Base-by-base conservation (phyloP, 192 early-diverging fungal genomes). In the Phycomyces blakesleeanus region DNA sequence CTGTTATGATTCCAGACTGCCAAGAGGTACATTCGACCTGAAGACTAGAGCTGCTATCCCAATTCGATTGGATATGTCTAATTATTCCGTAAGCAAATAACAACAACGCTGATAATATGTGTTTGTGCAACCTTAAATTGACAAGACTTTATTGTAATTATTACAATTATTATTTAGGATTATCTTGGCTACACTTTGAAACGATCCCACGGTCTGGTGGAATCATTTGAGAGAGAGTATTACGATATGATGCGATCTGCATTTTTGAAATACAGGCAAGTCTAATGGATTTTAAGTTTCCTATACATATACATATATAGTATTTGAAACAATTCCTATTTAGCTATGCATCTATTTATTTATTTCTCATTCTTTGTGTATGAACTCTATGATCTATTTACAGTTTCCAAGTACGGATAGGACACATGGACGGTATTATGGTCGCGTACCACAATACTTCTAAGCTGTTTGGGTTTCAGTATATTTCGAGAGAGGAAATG, bases 401-500 rank as follows among this genome's bases (percentile, higher is more conserved):
- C 75, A 94, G 88, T 73, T 87, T 96, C 53, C 95, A 98, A 76
- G 91, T 83, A 2, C 87, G 93, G 5, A 94, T 98, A 47, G 95
- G 95, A 3, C 84, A 89, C 59, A 98, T 98, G 95, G 94, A 96
- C 67, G 95, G 95, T 1, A 87, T 96, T 3, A 88, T 98, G 67
- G 91, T 98, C 1, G 83, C 86, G 2, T 96, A 93, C 68, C 95
- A 98, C 76, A 98, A 95, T 71, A 95, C 93, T 10, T 77, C 82
- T 16, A 81, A 81, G 56, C 83, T 95, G 41, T 96, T 98, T 84
- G 95, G 95, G 18, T 98, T 98, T 72, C 91, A 98, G 76, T 98
- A 96, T 63, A 82, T 98, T 10, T 76, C 87, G 5, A 67, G 91
- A 26, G 83, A 85, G 34, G 86, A 92, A 61, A 94, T 98, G 87